Percentiles rank a stretch among this genome's conserved stretches.
phyloP scores from a whole-genome alignment of 768 basidiomycete species.

The Boletus reticuloceps region DNA sequence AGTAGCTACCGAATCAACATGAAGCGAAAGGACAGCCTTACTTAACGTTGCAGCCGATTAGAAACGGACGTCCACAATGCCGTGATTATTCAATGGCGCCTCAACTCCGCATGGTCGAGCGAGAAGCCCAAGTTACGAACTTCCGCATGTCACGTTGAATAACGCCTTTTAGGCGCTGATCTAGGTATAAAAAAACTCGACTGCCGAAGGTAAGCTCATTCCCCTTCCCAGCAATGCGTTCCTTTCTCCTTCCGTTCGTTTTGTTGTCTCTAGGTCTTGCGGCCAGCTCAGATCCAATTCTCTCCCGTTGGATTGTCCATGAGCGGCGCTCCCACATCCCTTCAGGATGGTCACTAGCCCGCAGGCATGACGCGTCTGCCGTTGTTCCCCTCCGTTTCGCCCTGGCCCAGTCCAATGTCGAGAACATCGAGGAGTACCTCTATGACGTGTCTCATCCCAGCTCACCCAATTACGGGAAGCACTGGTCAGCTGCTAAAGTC shows the following conservation, averaged over 20 bases:
- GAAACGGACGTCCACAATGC: no score
- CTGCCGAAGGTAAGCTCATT: no score
- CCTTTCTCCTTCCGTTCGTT: slow-evolving; percentile 22
- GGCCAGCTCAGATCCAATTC: slow-evolving; percentile 1
- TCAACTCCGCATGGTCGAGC: no score
- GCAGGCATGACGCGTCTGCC: slow-evolving; percentile 30
- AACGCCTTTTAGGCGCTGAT: no score
- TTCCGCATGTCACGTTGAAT: no score
- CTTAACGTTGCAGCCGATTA: no score
- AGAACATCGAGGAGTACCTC: slow-evolving; percentile 40
- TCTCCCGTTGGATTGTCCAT: slow-evolving; percentile 10
- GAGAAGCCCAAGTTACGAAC: no score
- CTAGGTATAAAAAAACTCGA: no score
- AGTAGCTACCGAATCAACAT: no score
- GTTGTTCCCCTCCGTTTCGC: slow-evolving; percentile 46
- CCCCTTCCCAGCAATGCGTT: slow-evolving; percentile 9
- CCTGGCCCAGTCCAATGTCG: slow-evolving; percentile 40
- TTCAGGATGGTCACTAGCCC: slow-evolving; percentile 34
- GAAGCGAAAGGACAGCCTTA: no score
- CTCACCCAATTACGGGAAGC: slow-evolving; percentile 45
- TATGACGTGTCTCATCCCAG: slow-evolving; percentile 42
- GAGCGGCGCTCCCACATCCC: slow-evolving; percentile 36
- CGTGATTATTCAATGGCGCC: no score
- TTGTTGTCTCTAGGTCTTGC: slow-evolving; percentile 18
- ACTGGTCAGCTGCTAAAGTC: slow-evolving; percentile 41